Percentiles rank a stretch among this genome's conserved stretches.
phyloP scores from a whole-genome alignment of 352 stramenopile genomes.

The Pythium rishiriense region DNA sequence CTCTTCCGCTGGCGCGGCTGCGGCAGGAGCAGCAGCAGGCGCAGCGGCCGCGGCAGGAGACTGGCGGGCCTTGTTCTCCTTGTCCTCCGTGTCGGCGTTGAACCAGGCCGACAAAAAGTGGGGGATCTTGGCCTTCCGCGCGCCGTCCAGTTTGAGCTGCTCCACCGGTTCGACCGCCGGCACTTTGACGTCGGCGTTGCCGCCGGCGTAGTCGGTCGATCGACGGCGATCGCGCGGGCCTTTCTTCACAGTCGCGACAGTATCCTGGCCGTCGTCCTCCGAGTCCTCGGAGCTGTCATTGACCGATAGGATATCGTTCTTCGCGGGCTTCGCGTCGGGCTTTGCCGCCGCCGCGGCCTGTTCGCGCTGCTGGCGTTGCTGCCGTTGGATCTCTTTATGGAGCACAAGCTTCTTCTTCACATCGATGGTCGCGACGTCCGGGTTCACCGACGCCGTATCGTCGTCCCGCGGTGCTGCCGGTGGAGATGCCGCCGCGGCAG shows the following conservation, averaged over 20 bases:
- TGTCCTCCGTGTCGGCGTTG: conserved; percentile 48
- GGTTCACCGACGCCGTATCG: conserved; percentile 36
- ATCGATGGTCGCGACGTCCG: conserved; percentile 55
- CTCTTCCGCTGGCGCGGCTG: not conserved
- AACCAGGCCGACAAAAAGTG: conserved; percentile 74
- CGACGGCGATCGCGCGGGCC: conserved; percentile 37
- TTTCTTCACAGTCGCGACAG: conserved; percentile 53
- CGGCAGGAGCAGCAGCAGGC: conserved; percentile 21
- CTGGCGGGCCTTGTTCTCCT: conserved; percentile 27
- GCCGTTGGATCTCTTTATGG: conserved; percentile 44
- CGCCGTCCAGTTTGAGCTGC: conserved; percentile 64
- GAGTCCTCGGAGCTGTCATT: conserved; percentile 25
- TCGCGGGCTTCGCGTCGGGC: conserved; percentile 33
- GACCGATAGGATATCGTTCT: conserved; percentile 23
- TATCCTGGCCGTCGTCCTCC: conserved; percentile 27
- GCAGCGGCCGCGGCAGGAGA: conserved; percentile 22
- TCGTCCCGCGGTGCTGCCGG: not conserved
- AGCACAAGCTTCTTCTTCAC: conserved; percentile 57
- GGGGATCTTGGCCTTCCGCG: conserved; percentile 74
- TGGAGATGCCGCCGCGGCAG: conserved; percentile 1
- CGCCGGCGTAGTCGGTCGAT: conserved; percentile 30
- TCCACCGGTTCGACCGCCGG: conserved; percentile 51
- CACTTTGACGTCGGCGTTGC: conserved; percentile 39
- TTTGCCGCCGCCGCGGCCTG: conserved; percentile 11
- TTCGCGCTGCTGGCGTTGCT: conserved; percentile 37